phyloP scores from a whole-genome alignment of 2,329 filamentous ascomycete species.

The Rasamsonia emersonii region DNA sequence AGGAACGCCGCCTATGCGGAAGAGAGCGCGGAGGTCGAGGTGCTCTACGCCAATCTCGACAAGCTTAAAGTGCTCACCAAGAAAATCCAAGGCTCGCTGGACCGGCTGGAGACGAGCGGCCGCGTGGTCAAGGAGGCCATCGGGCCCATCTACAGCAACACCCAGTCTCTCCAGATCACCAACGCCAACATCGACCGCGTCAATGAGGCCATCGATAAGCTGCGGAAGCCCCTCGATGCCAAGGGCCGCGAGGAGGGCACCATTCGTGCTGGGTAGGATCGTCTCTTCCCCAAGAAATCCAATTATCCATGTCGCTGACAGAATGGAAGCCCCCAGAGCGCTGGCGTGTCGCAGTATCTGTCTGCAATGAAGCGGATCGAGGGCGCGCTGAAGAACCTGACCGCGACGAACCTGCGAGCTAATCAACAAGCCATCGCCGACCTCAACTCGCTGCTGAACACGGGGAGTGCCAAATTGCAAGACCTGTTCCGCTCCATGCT shows the following conservation, averaged over 20 bases:
- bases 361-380: conserved; percentile 82
- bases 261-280: conserved; percentile 63
- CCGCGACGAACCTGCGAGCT: conserved; percentile 79
- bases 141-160: conserved; percentile 86
- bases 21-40: conserved; percentile 60
- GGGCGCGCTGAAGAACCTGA: conserved; percentile 74
- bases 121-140: conserved; percentile 88
- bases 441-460: conserved; percentile 65
- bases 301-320: conserved; percentile 11
- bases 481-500: conserved; percentile 72
- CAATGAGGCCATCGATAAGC: conserved; percentile 74
- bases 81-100: conserved; percentile 85
- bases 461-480: conserved; percentile 75
- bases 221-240: conserved; percentile 85
- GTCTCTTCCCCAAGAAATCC: not conserved
- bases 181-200: conserved; percentile 83
- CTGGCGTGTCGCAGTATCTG: conserved; percentile 75
- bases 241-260: conserved; percentile 87
- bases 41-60: conserved; percentile 63
- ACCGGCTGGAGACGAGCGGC: conserved; percentile 75
- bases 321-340: conserved; percentile 60
- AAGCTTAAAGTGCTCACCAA: conserved; percentile 91
- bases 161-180: conserved; percentile 77
- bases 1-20: conserved; percentile 53
- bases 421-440: conserved; percentile 85